These are phyloP conservation scores for Dalechampia spathulata DNA, from an alignment of 441 rosid genomes.

Conservation along the genomic window DNA sequence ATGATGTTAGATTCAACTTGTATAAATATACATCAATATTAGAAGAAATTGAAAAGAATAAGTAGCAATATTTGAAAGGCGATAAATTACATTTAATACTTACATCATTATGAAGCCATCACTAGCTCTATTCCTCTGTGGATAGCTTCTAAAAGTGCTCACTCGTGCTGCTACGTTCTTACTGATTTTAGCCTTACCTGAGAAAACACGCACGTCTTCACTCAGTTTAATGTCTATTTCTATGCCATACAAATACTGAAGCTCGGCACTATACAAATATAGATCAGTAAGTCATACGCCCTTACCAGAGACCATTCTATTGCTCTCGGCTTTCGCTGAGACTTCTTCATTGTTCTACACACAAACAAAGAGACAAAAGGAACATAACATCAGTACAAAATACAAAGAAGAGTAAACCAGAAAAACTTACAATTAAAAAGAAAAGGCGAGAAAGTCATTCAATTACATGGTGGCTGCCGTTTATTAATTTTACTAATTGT, in stretches of 20 bases:
- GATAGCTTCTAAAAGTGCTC: conserved; percentile 31
- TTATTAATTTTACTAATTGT: background rate
- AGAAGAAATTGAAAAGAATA: background rate
- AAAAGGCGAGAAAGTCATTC: background rate
- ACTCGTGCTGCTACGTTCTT: conserved; percentile 31
- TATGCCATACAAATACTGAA: no score
- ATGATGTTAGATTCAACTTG: background rate
- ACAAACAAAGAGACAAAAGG: conserved; percentile 1
- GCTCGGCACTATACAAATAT: background rate
- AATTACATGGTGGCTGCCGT: background rate
- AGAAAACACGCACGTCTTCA: conserved; percentile 1
- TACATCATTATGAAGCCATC: conserved; percentile 44
- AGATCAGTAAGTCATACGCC: conserved; percentile 13
- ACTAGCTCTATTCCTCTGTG: conserved; percentile 37
- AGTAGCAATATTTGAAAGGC: background rate
- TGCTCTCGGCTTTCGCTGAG: conserved; percentile 26
- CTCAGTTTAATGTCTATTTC: no score
- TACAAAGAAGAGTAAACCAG: background rate
- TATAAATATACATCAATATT: background rate
- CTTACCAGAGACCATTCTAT: conserved; percentile 27
- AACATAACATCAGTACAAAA: background rate
- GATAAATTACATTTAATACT: conserved; percentile 21
- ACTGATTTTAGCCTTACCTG: conserved; percentile 42
- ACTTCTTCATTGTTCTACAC: conserved; percentile 39
- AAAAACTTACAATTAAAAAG: conserved; percentile 6